Evolutionary conservation across 768 basidiomycete genomes (phyloP).

Genomic region (Leucogyrophana mollusca): DNA sequence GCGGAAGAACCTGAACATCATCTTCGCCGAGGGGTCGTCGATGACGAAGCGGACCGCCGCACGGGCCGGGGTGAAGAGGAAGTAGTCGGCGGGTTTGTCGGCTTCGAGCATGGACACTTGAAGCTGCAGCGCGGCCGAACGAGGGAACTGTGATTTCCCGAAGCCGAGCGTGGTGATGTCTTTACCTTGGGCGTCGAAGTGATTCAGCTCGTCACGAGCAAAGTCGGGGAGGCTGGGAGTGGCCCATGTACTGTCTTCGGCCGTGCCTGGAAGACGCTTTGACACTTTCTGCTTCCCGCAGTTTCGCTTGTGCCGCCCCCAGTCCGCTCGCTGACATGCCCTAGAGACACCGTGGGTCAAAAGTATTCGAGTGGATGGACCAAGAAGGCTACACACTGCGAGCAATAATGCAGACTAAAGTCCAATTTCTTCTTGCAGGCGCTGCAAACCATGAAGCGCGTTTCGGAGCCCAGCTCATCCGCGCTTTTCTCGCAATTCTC

Average conservation of each 20-base stretch:
- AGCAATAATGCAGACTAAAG: slow-evolving; percentile 19
- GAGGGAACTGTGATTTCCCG: slow-evolving; percentile 7
- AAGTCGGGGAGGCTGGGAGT: slow-evolving; percentile 4
- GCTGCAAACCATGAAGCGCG: slow-evolving; percentile 21
- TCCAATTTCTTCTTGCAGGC: slow-evolving; percentile 15
- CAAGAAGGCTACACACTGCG: slow-evolving; percentile 4
- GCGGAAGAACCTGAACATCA: slow-evolving; percentile 13
- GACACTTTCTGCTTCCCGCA: slow-evolving; percentile 17
- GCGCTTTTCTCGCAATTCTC: slow-evolving; percentile 17
- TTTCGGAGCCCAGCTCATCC: slow-evolving; percentile 12
- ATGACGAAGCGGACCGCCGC: slow-evolving; percentile 14
- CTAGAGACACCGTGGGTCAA: too few species aligned
- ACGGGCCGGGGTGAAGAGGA: slow-evolving; percentile 14
- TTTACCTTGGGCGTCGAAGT: not conserved
- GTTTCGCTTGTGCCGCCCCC: slow-evolving; percentile 13
- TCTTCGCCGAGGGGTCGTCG: slow-evolving; percentile 8
- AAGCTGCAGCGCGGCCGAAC: slow-evolving; percentile 12
- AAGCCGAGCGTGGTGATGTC: slow-evolving; percentile 5
- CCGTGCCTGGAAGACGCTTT: slow-evolving; percentile 18
- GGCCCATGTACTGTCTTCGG: slow-evolving; percentile 12
- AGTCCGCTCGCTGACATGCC: slow-evolving; percentile 16
- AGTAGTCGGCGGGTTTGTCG: slow-evolving; percentile 17
- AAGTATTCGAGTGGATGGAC: not conserved
- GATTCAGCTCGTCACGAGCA: not conserved
- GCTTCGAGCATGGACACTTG: slow-evolving; percentile 16